Evolutionary conservation across 2,329 filamentous ascomycete species (phyloP), one percentile per base, ranked within the genome.

Genomic region (Apiospora pterosperma): DNA sequence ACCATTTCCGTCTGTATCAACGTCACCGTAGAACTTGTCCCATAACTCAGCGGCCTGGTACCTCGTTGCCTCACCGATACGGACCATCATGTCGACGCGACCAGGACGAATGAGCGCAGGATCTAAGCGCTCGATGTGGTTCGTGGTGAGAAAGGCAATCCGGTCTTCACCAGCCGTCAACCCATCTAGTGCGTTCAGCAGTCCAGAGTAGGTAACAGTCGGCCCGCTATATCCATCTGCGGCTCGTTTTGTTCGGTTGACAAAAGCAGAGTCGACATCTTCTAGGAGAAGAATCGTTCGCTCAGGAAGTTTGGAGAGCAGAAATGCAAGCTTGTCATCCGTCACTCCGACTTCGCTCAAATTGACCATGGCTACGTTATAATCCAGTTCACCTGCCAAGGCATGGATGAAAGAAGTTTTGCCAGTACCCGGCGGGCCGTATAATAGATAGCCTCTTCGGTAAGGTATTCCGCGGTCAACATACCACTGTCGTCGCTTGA

Each of bases 351-450:
- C 86, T 79, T 97, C 92, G 77, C 92, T 96, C 36, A 97, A 85
- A 71, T 97, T 97, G 69, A 97, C 84, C 79, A 97, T 94, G 62
- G 94, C 93, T 70, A 97, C 96, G 71, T 92, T 92, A 76, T 95
- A 97, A 75, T 97, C 92, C 64, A 97, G 79, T 73, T 96, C 90
- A n/a, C 93, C 95, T 0, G 96, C 96, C 48, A 99, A 81, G 0
- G 96, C 94, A 77, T 97, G 93, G 67, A 99, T 97, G 71, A 99
- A 98, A 0, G 93, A 97, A 66, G 91, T 97, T 81, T 97, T 98
- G 39, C 93, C 96, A 48, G 91, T 97, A 0, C 94, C 94, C 0
- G 94, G 94, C 4, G 94, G 93, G 0, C 94, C 94, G 72, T 96
- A 93, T 0, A 97, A 84, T 8, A 97, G 84, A 74, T 97, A 97